Conservation (phyloP, 1,139 yeast species). For the Yamadazyma kanchanaburiensis region DNA sequence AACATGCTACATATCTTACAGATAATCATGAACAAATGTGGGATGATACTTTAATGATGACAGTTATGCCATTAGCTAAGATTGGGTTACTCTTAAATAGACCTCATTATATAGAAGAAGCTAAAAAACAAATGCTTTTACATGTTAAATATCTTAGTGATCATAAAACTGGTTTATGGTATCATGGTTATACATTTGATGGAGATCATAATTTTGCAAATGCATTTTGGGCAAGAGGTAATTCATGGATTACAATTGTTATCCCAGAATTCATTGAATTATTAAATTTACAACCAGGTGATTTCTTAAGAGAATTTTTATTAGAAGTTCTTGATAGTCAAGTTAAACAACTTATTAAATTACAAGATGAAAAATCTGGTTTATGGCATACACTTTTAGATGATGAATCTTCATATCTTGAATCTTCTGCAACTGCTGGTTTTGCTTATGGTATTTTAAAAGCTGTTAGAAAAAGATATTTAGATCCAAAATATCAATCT, state of each 20-base stretch:
- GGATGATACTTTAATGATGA: slow-evolving; percentile 37
- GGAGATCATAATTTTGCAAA: slow-evolving; percentile 28
- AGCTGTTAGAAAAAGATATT: slow-evolving; percentile 19
- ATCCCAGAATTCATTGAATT: slow-evolving; percentile 31
- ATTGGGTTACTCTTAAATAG: slow-evolving; percentile 24
- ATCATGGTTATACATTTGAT: slow-evolving; percentile 30
- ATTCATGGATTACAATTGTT: slow-evolving; percentile 33
- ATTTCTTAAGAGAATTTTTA: slow-evolving; percentile 20
- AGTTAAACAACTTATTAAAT: slow-evolving; percentile 18
- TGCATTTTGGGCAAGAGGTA: slow-evolving; percentile 36
- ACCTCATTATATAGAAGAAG: slow-evolving; percentile 27
- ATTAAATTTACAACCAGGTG: slow-evolving; percentile 20
- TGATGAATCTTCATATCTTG: slow-evolving; percentile 25
- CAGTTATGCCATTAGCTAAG: slow-evolving; percentile 31
- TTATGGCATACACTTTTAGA: slow-evolving; percentile 31
- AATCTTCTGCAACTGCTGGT: slow-evolving; percentile 33
- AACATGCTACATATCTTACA: slow-evolving; percentile 29
- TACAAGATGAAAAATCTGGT: slow-evolving; percentile 23
- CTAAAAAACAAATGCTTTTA: slow-evolving; percentile 28
- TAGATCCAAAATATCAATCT: slow-evolving; percentile 17
- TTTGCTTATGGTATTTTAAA: slow-evolving; percentile 33
- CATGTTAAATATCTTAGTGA: slow-evolving; percentile 29
- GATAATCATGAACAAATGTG: slow-evolving; percentile 28
- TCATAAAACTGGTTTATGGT: slow-evolving; percentile 26
- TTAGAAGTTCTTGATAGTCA: slow-evolving; percentile 25